A percentile compares a stretch with the other conserved stretches of the same genome.
These are phyloP conservation scores for Trapa bicornis DNA, from an alignment of 345 rosid species.

Conservation along the genomic window DNA sequence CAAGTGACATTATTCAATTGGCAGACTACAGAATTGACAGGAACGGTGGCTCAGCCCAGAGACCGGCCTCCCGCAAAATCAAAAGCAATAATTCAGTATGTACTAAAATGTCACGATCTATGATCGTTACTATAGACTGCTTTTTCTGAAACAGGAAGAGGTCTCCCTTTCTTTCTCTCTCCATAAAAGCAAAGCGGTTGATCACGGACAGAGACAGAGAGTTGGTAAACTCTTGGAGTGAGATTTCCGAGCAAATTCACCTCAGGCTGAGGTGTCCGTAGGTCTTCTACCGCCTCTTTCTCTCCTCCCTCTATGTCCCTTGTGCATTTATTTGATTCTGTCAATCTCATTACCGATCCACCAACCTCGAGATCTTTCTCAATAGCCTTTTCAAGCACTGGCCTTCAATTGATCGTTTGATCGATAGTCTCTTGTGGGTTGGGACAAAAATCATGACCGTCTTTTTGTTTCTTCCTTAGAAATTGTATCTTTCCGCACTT, in stretches of 20 bases:
- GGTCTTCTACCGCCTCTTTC: neutral
- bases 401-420: neutral
- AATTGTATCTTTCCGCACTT: neutral
- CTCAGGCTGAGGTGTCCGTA: neutral
- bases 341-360: conserved; percentile 1
- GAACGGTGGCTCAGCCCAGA: too few relatives aligned
- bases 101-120: too few relatives aligned
- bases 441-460: neutral
- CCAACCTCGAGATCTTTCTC: neutral
- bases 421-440: neutral
- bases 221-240: conserved; percentile 16
- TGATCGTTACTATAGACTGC: too few relatives aligned
- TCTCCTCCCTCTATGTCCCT: neutral
- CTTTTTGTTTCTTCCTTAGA: neutral
- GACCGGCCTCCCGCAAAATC: too few relatives aligned
- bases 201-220: conserved; percentile 8
- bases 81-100: too few relatives aligned
- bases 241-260: conserved; percentile 14
- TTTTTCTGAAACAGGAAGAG: conserved; percentile 10
- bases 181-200: neutral
- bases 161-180: neutral
- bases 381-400: neutral
- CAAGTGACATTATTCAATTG: too few relatives aligned
- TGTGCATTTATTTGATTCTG: neutral
- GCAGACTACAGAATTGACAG: too few relatives aligned